Conservation (phyloP, 306 rosid species). For the Medicago lupulina region DNA sequence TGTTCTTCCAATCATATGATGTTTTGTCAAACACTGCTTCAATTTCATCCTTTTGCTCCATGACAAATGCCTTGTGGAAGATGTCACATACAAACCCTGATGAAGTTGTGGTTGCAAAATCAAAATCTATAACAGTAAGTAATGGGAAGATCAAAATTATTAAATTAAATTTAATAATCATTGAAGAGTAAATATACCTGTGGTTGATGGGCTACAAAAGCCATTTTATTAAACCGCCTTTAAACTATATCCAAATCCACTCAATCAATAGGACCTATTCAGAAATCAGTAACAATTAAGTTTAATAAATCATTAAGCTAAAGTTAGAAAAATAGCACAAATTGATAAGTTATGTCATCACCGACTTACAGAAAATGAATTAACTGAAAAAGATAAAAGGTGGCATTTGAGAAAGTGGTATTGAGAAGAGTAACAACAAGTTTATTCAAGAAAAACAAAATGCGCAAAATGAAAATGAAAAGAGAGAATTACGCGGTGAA, state of each 20-base stretch:
- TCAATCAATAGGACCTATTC: conserved; percentile 50
- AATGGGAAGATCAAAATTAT: not conserved
- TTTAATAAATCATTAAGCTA: not conserved
- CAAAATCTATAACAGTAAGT: not conserved
- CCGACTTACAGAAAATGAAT: not conserved
- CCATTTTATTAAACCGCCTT: conserved; percentile 53
- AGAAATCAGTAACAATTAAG: conserved; percentile 33
- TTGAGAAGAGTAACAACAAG: conserved; percentile 1
- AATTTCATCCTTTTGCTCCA: conserved; percentile 71
- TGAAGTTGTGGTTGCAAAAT: not conserved
- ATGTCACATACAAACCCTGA: conserved; percentile 68
- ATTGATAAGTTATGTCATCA: not conserved
- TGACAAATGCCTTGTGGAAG: conserved; percentile 55
- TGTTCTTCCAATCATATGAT: conserved; percentile 58
- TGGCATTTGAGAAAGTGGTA: not conserved
- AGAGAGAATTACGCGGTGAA: conserved; percentile 9
- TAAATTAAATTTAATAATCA: not conserved
- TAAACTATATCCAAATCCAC: conserved; percentile 59
- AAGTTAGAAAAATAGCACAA: not conserved
- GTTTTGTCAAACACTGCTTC: conserved; percentile 61
- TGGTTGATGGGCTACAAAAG: conserved; percentile 72
- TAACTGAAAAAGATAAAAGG: not conserved
- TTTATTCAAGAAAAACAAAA: not conserved
- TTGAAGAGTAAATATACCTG: conserved; percentile 58
- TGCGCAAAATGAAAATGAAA: not conserved